phyloP scores from a whole-genome alignment of 129 eudicot genomes.

The Helichrysum umbraculigerum region DNA sequence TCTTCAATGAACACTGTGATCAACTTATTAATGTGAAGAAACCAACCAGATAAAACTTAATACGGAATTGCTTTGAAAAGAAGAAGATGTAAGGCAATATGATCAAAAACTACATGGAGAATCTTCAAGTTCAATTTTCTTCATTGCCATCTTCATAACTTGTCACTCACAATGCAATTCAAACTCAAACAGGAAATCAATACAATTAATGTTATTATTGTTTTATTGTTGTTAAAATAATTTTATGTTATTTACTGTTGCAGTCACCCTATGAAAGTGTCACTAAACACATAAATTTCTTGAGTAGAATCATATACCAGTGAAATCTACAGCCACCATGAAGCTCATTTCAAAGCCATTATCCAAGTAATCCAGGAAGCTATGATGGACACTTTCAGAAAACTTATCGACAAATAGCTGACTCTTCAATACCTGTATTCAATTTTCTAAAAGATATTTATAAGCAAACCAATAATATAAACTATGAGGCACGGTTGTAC shows the following conservation, averaged over 20 bases:
- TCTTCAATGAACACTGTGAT: constrained; percentile 9
- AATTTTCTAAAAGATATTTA: background rate
- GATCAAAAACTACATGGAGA: background rate
- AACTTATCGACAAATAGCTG: constrained; percentile 79
- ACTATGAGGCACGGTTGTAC: background rate
- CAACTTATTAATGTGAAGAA: background rate
- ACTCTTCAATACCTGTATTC: constrained; percentile 76
- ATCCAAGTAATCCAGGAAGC: constrained; percentile 93
- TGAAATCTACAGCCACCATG: constrained; percentile 98
- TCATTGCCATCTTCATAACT: background rate
- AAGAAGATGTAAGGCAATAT: background rate
- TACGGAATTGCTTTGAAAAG: background rate
- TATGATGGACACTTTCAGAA: constrained; percentile 73
- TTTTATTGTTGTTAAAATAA: background rate
- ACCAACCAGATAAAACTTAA: background rate
- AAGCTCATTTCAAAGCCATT: constrained; percentile 93
- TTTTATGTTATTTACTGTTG: background rate
- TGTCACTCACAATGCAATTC: background rate
- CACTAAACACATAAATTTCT: background rate
- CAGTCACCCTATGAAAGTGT: constrained; percentile 5
- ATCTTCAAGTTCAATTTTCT: background rate
- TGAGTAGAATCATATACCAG: constrained; percentile 51
- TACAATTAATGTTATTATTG: background rate
- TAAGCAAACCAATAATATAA: constrained; percentile 10
- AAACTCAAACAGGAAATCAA: background rate